phyloP scores from a whole-genome alignment of 805 yeast species.

The Isabelozyma gotoi region DNA sequence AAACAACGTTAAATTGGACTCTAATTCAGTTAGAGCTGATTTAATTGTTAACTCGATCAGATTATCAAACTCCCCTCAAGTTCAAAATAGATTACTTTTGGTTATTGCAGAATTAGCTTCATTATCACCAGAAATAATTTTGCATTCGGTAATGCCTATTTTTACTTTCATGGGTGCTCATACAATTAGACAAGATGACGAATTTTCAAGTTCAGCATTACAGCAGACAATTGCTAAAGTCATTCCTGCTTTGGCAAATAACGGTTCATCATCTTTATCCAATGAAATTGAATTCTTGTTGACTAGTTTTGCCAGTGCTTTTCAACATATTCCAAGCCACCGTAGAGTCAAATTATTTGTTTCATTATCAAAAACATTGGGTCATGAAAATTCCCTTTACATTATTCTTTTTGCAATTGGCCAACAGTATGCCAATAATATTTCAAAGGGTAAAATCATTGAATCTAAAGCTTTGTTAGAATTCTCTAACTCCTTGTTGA shows the following conservation, averaged over 20 bases:
- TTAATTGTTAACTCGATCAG: slow-evolving; percentile 88
- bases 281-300: slow-evolving; percentile 79
- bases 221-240: slow-evolving; percentile 89
- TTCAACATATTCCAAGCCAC: slow-evolving; percentile 94
- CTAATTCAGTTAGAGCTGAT: slow-evolving; percentile 79
- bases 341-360: slow-evolving; percentile 85
- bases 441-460: slow-evolving; percentile 54
- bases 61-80: slow-evolving; percentile 87
- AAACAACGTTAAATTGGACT: slow-evolving; percentile 45
- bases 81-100: slow-evolving; percentile 81
- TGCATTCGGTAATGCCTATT: slow-evolving; percentile 98
- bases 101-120: slow-evolving; percentile 87
- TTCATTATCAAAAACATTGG: slow-evolving; percentile 74
- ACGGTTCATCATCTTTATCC: slow-evolving; percentile 45
- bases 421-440: slow-evolving; percentile 55
- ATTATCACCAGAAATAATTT: slow-evolving; percentile 83
- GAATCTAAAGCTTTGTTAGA: slow-evolving; percentile 72
- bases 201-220: slow-evolving; percentile 86
- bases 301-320: slow-evolving; percentile 90
- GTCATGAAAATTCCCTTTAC: slow-evolving; percentile 64
- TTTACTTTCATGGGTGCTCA: slow-evolving; percentile 99
- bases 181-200: slow-evolving; percentile 95
- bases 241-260: slow-evolving; percentile 73
- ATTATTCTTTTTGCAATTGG: slow-evolving; percentile 77
- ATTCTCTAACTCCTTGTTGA: slow-evolving; percentile 68